Percentiles rank a stretch among this genome's conserved stretches.
Conservation (phyloP, 768 basidiomycete genomes). For the Atractiella rhizophila region DNA sequence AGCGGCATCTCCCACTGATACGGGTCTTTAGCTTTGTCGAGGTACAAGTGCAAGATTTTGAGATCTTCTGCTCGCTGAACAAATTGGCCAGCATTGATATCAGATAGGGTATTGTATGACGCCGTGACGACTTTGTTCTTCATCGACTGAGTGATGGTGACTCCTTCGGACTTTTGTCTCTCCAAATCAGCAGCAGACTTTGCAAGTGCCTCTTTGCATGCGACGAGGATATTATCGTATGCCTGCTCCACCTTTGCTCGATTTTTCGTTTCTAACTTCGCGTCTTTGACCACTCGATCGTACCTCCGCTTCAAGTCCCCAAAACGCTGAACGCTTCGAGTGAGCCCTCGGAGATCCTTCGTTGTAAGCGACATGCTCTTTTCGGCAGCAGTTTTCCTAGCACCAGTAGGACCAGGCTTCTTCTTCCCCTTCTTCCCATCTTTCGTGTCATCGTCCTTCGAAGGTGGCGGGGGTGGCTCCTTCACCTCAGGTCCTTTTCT, state of each 20-base stretch:
- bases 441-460: conserved; percentile 48
- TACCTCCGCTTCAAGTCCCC: conserved; percentile 88
- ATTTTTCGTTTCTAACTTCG: conserved; percentile 83
- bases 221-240: conserved; percentile 70
- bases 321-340: conserved; percentile 88
- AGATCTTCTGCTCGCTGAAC: conserved; percentile 71
- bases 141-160: conserved; percentile 70
- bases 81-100: conserved; percentile 94
- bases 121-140: conserved; percentile 94
- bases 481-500: conserved; percentile 7
- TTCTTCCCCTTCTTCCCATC: conserved; percentile 11
- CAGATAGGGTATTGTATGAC: conserved; percentile 60
- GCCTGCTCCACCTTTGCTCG: conserved; percentile 70
- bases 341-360: conserved; percentile 79
- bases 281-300: conserved; percentile 66
- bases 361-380: conserved; percentile 93
- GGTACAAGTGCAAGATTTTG: conserved; percentile 42
- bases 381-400: conserved; percentile 73
- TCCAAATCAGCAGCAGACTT: conserved; percentile 63
- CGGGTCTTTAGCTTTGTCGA: conserved; percentile 29
- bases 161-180: conserved; percentile 46
- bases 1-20: conserved; percentile 70
- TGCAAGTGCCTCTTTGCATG: conserved; percentile 49
- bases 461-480: conserved; percentile 32
- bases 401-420: conserved; percentile 27